Base-by-base conservation (phyloP, 2,329 filamentous ascomycete genomes). In the Dactylellina sp. region DNA sequence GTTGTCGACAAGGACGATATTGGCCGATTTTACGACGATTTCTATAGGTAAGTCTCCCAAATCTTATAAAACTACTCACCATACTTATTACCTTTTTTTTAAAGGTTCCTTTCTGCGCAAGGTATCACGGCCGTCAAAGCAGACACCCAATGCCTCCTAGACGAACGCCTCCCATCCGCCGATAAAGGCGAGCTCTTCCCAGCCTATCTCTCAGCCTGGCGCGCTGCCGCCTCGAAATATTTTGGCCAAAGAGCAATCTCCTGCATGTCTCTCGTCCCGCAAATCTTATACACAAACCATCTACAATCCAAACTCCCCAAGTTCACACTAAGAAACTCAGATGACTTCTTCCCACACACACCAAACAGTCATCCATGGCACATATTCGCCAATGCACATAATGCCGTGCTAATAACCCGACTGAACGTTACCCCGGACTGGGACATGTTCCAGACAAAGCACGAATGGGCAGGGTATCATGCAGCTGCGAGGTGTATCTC, bases 211-310 rank as follows among this genome's bases (percentile, higher is more conserved):
- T 91, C 96, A 79, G 91, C 91, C 6, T 98, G 93, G 93, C 89
- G 87, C 1, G 86, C 93, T 61, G 88, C 91, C 0, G 88, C 89
- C 7, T 85, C 96, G 7, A 89, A 89, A 9, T 86, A 96, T 79
- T 95, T 99, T 79, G 87, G 88, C 77, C 87, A 86, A 53, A 90
- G 89, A 77, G 87, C 89, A 3, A 96, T 97, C 56, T 94, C 91
- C 1, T 98, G 95, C 87, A 98, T 98, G 93, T 95, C 93, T 0
- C 91, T 95, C 80, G 86, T 89, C 1, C 95, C 95, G 0, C 90
- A 93, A 66, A 89, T 94, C 16, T 84, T 98, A 7, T 97, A 97
- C 40, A 74, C 70, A 9, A 74, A 74, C 37, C 70, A 74, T 11
- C 40, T 74, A 6, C 18, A 39, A 11, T 47, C 70, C n/a, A 47